Base-by-base conservation (phyloP, 208 protist species). In the Perkinsela sp. region DNA sequence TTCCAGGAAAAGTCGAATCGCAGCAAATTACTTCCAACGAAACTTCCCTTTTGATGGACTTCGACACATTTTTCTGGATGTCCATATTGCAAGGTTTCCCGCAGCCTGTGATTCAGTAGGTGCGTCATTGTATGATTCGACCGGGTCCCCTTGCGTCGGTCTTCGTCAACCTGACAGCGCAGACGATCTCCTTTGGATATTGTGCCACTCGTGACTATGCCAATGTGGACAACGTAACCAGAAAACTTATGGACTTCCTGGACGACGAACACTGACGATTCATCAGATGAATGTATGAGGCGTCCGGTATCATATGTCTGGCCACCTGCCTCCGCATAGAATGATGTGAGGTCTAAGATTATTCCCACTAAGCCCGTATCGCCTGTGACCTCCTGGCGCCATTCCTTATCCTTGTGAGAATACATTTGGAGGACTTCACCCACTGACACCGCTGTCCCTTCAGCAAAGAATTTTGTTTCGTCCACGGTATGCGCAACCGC, bases 111-210 rank as follows among this genome's bases (percentile, higher is more conserved):
- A 79, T 98, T 98, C 32, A 98, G 80, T 70, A 96, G 69, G 73
- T 98, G 96, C 30, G 96, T 98, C 0, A 85, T 74, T 29, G 96
- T 96, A 86, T 98, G 95, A 78, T 97, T 97, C n/a, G 83, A 71
- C 48, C 88, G 85, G 66, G 90, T 81, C 66, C 74, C 65, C 28
- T 74, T 57, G 69, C 93, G 81, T 66, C 88, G 75, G 22, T 74
- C 77, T 71, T 91, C 94, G 76, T 98, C 87, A 28, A 97, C 86
- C 31, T 86, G 74, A 48, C 88, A 76, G 48, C 80, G 75, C 71
- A 90, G 78, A 31, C 68, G 65, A n/a, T 82, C 80, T 40, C 76
- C 78, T 28, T 79, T 73, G 28, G 80, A 84, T 31, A 94, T 77
- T 1, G 76, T 78, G 28, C 79, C 81, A 67, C 82, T 78, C n/a